Evolutionary conservation across 2,329 filamentous ascomycete genomes (phyloP), one percentile per base, ranked within the genome.

Genomic region (Ophiocordyceps unilateralis): DNA sequence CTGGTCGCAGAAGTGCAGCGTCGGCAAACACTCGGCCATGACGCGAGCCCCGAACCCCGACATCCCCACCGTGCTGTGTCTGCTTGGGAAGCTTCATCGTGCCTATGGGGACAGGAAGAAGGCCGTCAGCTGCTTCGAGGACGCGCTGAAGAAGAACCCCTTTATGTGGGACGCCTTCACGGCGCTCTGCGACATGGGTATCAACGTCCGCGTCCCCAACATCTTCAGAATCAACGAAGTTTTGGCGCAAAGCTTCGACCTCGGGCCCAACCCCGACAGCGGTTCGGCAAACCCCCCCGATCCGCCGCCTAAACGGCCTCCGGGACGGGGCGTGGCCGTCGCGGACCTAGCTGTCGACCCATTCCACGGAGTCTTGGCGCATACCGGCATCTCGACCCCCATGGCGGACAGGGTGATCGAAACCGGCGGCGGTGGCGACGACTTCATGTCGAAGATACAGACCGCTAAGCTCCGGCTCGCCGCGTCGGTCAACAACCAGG

Each of bases 81-180:
- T 98, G 32, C 69, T 94, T 24, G 91, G 86, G 22, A 94, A 93
- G 62, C 68, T 98, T 23, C 89, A 87, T 65, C 77, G 82, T 41
- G 84, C 76, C 2, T 81, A 91, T 52, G 83, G 94, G 51, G 73
- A 84, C 53, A 83, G 83, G 54, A 82, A 82, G 51, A 87, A 84
- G 60, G 88, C 91, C 8, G 78, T 89, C 15, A 75, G 83, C 50
- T 86, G 77, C 58, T 96, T 91, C 56, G 86, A 93, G 50, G 86
- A 93, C 46, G 78, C 88, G 6, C 66, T 98, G 53, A 93, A 88
- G 62, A 61, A 79, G 43, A 98, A 96, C 55, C 88, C 91, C 1
- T 89, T 96, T 61, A 91, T 94, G 75, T 98, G 91, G 91, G 91
- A 98, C 67, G 88, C 89, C 0, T 96, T 96, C 54, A 78, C 81